Percentiles rank a stretch among this genome's conserved stretches.
phyloP scores from a whole-genome alignment of 192 early-diverging fungal species.

The Spinellus fusiger region DNA sequence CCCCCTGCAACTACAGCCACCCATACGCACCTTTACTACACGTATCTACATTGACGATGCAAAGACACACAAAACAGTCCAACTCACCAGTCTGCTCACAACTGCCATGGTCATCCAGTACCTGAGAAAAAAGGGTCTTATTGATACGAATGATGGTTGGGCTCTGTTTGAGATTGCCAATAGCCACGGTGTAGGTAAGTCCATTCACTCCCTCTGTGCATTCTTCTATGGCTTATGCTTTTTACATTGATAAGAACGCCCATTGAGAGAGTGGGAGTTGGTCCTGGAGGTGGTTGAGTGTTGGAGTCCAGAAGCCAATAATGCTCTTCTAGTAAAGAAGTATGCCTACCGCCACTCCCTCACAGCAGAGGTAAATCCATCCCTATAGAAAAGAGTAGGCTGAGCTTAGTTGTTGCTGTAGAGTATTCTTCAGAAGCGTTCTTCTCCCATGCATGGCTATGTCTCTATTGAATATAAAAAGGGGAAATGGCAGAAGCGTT shows the following conservation, averaged over 20 bases:
- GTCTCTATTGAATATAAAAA: conserved; percentile 71
- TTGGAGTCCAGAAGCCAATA: conserved; percentile 77
- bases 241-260: conserved; percentile 57
- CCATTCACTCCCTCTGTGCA: not conserved
- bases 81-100: conserved; percentile 68
- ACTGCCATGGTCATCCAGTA: conserved; percentile 67
- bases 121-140: conserved; percentile 54
- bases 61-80: conserved; percentile 67
- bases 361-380: conserved; percentile 44
- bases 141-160: conserved; percentile 60
- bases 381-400: conserved; percentile 32
- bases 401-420: conserved; percentile 1
- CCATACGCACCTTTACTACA: conserved; percentile 53
- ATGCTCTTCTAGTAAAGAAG: conserved; percentile 74
- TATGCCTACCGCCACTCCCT: conserved; percentile 59
- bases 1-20: not conserved
- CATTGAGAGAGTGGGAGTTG: conserved; percentile 86
- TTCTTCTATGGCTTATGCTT: not conserved
- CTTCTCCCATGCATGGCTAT: conserved; percentile 45
- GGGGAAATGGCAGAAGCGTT: conserved; percentile 80
- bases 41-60: conserved; percentile 88
- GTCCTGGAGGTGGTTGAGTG: conserved; percentile 73
- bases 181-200: conserved; percentile 67
- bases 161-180: conserved; percentile 89
- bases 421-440: conserved; percentile 18